phyloP scores from a whole-genome alignment of 495 filamentous ascomycete species.

The Massariosphaeria phaeospora region DNA sequence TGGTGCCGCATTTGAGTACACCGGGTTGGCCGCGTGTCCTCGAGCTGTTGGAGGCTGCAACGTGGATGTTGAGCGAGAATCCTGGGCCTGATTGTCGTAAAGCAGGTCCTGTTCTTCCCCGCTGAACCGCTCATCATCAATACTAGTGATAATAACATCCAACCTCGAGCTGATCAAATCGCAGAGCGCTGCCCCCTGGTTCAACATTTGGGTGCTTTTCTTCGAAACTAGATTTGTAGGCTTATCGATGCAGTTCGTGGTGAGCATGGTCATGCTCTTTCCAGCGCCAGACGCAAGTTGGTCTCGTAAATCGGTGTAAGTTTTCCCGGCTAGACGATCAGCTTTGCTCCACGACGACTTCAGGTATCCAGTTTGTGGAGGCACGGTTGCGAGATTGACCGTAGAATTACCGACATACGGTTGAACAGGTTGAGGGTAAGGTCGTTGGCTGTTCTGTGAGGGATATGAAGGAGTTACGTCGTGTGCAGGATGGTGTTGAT shows the following conservation, averaged over 20 bases:
- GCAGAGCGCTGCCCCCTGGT: constrained; percentile 46
- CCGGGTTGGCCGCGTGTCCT: neutral
- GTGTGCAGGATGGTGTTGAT: constrained; percentile 6
- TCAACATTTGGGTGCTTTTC: constrained; percentile 28
- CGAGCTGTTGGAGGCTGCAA: constrained; percentile 4
- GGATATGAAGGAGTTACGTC: neutral
- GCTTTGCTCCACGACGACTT: constrained; percentile 18
- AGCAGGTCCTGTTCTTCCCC: constrained; percentile 60
- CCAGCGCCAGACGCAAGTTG: constrained; percentile 13
- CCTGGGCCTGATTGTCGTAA: constrained; percentile 36
- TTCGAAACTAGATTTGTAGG: constrained; percentile 3
- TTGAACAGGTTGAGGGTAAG: neutral
- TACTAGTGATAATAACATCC: constrained; percentile 30
- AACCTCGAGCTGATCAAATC: constrained; percentile 53
- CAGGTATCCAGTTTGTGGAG: neutral
- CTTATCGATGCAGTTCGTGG: constrained; percentile 8
- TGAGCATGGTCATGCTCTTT: constrained; percentile 20
- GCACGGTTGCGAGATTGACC: constrained; percentile 6
- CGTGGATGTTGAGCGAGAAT: neutral
- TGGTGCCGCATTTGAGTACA: constrained; percentile 25
- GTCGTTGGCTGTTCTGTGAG: neutral
- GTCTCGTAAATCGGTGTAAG: constrained; percentile 4
- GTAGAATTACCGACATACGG: constrained; percentile 10
- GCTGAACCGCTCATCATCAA: constrained; percentile 61
- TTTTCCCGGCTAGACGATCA: constrained; percentile 10